phyloP scores from a whole-genome alignment of 129 eudicot species.

The Helichrysum umbraculigerum region DNA sequence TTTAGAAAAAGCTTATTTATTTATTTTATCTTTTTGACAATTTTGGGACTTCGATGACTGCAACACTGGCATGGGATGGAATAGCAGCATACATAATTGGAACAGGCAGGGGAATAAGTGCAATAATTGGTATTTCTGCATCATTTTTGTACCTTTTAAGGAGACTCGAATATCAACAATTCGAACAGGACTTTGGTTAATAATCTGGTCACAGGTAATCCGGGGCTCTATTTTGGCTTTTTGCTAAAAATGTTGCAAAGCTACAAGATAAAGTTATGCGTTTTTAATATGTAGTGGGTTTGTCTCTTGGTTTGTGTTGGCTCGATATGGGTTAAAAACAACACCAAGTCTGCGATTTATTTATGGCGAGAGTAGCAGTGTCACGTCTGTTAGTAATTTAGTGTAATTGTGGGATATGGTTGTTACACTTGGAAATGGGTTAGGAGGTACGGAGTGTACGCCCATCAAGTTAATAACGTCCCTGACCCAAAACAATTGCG shows the following conservation, averaged over 20 bases:
- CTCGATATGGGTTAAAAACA: constrained; percentile 63
- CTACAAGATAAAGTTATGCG: background rate
- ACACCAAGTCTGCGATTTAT: constrained; percentile 54
- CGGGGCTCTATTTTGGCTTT: background rate
- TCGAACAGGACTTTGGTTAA: constrained; percentile 93
- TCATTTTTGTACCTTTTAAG: constrained; percentile 69
- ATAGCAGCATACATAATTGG: constrained; percentile 84
- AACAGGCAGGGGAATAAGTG: constrained; percentile 80
- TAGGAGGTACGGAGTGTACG: too few species aligned
- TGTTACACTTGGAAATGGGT: too few species aligned
- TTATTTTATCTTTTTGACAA: constrained; percentile 32
- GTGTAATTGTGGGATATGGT: too few species aligned
- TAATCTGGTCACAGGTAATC: constrained; percentile 90
- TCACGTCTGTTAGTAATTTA: too few species aligned
- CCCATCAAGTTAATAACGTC: too few species aligned
- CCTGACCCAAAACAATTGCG: too few species aligned
- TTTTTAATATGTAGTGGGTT: constrained; percentile 58
- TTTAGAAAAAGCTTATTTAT: too few species aligned
- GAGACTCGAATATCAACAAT: constrained; percentile 72
- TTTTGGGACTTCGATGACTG: constrained; percentile 95
- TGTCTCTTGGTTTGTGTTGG: constrained; percentile 80
- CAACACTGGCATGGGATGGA: constrained; percentile 88
- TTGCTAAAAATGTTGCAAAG: background rate
- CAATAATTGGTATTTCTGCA: constrained; percentile 75
- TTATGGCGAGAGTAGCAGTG: constrained; percentile 81